Evolutionary conservation across 352 stramenopile genomes (phyloP).

Genomic region (Globisporangium apiculatum): DNA sequence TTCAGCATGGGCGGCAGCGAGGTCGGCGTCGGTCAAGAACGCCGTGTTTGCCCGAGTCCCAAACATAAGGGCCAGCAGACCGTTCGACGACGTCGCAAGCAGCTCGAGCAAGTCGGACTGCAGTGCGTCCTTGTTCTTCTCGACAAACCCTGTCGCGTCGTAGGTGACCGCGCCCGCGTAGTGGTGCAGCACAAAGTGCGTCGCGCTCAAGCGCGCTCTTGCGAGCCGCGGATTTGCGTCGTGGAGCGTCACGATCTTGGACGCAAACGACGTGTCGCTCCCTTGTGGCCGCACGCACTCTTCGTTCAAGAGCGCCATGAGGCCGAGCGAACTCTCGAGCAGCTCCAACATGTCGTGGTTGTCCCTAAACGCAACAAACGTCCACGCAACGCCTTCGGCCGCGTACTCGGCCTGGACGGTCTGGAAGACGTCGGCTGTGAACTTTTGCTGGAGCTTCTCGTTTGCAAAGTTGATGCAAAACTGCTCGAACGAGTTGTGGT

Average conservation of each 20-base stretch:
- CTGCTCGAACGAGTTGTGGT: constrained; percentile 92
- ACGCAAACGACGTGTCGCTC: constrained; percentile 80
- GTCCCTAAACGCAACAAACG: constrained; percentile 82
- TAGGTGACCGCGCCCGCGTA: constrained; percentile 82
- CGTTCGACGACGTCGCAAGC: constrained; percentile 60
- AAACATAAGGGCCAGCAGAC: constrained; percentile 67
- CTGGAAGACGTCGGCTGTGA: constrained; percentile 84
- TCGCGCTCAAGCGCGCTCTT: constrained; percentile 63
- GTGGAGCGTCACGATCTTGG: constrained; percentile 82
- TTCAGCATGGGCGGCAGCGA: constrained; percentile 42
- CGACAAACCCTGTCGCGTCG: constrained; percentile 73
- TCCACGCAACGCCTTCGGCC: constrained; percentile 63
- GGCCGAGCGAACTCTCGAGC: constrained; percentile 84
- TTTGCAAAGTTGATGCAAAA: constrained; percentile 96
- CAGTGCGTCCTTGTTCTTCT: constrained; percentile 86
- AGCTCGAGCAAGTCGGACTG: constrained; percentile 73
- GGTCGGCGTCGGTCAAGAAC: constrained; percentile 55
- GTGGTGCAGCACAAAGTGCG: constrained; percentile 76
- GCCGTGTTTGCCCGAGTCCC: constrained; percentile 37
- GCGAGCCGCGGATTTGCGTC: constrained; percentile 75
- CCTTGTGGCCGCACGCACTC: constrained; percentile 87
- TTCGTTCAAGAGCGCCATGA: constrained; percentile 89
- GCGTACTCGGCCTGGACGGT: constrained; percentile 82
- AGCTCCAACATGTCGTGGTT: constrained; percentile 90
- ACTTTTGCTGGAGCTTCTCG: constrained; percentile 92